phyloP scores from a whole-genome alignment of 768 basidiomycete genomes.

The Tulasnella calospora region DNA sequence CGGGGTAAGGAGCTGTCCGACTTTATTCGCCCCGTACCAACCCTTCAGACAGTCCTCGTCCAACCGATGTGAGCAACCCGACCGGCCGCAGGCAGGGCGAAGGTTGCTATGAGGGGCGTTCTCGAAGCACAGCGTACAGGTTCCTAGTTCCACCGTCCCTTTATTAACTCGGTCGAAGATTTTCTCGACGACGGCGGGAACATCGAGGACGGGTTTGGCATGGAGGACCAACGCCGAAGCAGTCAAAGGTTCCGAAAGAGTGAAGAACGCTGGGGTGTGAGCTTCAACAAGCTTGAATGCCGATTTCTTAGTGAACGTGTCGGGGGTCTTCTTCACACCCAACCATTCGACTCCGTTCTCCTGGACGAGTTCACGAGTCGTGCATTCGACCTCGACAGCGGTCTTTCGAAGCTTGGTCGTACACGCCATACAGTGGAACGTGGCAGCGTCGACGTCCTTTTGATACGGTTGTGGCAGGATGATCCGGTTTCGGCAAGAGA shows the following conservation, averaged over 20 bases:
- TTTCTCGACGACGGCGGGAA: slow-evolving; percentile 19
- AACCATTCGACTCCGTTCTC: slow-evolving; percentile 34
- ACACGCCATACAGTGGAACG: slow-evolving; percentile 30
- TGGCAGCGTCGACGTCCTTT: slow-evolving; percentile 8
- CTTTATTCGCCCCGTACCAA: slow-evolving; percentile 35
- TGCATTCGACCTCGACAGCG: slow-evolving; percentile 29
- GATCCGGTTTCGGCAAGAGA: slow-evolving; percentile 32
- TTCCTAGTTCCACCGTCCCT: slow-evolving; percentile 32
- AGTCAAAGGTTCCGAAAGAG: background rate
- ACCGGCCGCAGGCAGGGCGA: slow-evolving; percentile 33
- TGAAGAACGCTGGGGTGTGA: slow-evolving; percentile 31
- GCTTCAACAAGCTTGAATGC: slow-evolving; percentile 36
- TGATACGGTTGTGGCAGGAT: slow-evolving; percentile 30
- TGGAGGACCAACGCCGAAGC: slow-evolving; percentile 11
- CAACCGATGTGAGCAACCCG: slow-evolving; percentile 33
- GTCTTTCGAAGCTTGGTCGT: slow-evolving; percentile 12
- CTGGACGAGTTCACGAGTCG: slow-evolving; percentile 26
- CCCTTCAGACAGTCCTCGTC: slow-evolving; percentile 33
- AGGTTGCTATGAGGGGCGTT: slow-evolving; percentile 32
- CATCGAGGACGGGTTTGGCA: slow-evolving; percentile 29
- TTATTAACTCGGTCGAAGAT: slow-evolving; percentile 31
- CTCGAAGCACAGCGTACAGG: slow-evolving; percentile 35
- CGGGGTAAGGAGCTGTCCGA: slow-evolving; percentile 34
- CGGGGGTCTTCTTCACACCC: slow-evolving; percentile 28
- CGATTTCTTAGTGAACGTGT: slow-evolving; percentile 32